phyloP scores from a whole-genome alignment of 768 basidiomycete species.

The Boletus sp. region DNA sequence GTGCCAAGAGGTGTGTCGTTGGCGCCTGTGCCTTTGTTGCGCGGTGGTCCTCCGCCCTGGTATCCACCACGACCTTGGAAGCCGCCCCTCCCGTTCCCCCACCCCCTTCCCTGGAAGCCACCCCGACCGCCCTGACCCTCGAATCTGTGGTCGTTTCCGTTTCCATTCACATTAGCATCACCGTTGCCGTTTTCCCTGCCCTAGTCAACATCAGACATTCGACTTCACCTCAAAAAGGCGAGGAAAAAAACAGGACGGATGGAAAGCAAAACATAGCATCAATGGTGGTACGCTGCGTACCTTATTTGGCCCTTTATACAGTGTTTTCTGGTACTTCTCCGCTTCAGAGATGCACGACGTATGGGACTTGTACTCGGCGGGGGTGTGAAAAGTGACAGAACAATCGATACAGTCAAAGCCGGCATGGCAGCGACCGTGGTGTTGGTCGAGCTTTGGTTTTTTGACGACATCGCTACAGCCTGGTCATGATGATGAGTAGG shows the following conservation, averaged over 20 bases:
- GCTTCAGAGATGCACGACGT: slow-evolving; percentile 87
- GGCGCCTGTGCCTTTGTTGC: slow-evolving; percentile 50
- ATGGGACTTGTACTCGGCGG: slow-evolving; percentile 77
- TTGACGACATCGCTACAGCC: slow-evolving; percentile 86
- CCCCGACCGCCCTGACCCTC: slow-evolving; percentile 6
- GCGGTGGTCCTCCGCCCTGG: slow-evolving; percentile 27
- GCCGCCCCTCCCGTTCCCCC: slow-evolving; percentile 37
- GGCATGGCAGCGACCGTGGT: slow-evolving; percentile 55
- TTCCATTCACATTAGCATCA: slow-evolving; percentile 17
- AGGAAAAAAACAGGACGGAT: not conserved
- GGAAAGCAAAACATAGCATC: not conserved
- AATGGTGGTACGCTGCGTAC: slow-evolving; percentile 13
- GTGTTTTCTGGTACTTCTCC: slow-evolving; percentile 86
- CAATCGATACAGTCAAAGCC: slow-evolving; percentile 88
- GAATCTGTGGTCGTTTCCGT: slow-evolving; percentile 12
- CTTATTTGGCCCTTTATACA: slow-evolving; percentile 79
- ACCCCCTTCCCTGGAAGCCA: slow-evolving; percentile 23
- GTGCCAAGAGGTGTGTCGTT: slow-evolving; percentile 73
- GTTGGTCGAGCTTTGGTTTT: slow-evolving; percentile 90
- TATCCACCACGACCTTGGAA: slow-evolving; percentile 23
- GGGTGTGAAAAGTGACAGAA: slow-evolving; percentile 75
- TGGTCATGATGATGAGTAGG: slow-evolving; percentile 24
- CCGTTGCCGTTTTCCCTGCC: not conserved
- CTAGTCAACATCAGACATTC: slow-evolving; percentile 2
- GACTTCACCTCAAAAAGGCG: not conserved